Evolutionary conservation across 352 stramenopile genomes (phyloP), one percentile per base, ranked within the genome.

Genomic region (Pythium aristosporum): DNA sequence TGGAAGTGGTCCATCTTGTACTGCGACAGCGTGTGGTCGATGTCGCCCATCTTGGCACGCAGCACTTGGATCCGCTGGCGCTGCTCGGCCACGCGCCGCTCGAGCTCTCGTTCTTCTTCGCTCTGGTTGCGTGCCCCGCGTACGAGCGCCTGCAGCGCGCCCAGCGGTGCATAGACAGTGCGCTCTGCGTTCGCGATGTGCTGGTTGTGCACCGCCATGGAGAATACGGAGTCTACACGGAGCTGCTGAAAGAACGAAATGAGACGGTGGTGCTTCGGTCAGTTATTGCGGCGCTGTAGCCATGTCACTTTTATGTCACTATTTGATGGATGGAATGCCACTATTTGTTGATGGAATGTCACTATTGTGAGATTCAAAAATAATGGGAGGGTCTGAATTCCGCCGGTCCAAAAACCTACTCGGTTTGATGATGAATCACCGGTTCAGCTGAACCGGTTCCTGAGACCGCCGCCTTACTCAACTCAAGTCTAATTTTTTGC

Each of bases 11-110:
- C 74, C 20, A 66, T 66, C 46, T 77, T 77, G 68, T 79, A 79
- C 61, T 81, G 71, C 43, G 63, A 66, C 18, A 86, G 75, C 54
- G 67, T 74, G 21, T 75, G 69, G 61, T 88, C 77, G n/a, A 86
- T 54, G 0, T 79, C 70, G 10, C 61, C 57, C 0, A 72, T 80
- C 52, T 74, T 74, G 51, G 68, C 72, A 46, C 68, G 71, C 56
- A 88, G 63, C 25, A 75, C 46, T 25, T 67, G 55, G 44, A 78
- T 67, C 8, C 74, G 75, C 61, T 80, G 65, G 37, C 53, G 69
- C 34, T 58, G 75, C 48, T 77, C 77, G 12, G 75, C 71, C 21
- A 88, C 37, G 34, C 72, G 68, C 30, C 66, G 43, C 7, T 71
- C 56, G 28, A 88, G 62, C 47, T 37, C 66, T 15, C 71, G 64